These are phyloP conservation scores for Debaryomyces sp. DNA, from an alignment of 1,139 yeast species.

Conservation along the genomic window DNA sequence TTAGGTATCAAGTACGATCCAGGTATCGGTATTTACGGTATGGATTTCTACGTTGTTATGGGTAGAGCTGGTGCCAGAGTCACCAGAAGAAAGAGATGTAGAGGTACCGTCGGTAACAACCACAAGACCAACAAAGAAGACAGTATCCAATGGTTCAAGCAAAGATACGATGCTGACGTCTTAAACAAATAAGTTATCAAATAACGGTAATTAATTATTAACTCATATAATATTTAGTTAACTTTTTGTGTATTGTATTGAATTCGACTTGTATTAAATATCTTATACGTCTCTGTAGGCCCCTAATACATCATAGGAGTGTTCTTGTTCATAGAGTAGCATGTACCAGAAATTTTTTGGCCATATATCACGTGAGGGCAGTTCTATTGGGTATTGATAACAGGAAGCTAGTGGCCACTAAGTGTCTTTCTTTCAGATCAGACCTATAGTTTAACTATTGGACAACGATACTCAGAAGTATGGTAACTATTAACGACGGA, in stretches of 20 bases:
- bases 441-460: not conserved
- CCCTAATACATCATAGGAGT: not conserved
- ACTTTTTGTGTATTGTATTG: constrained; percentile 12
- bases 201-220: constrained; percentile 3
- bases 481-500: constrained; percentile 32
- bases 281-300: not conserved
- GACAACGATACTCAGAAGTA: constrained; percentile 8
- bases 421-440: not conserved
- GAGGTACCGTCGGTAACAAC: constrained; percentile 84
- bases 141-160: constrained; percentile 98
- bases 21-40: constrained; percentile 99
- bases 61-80: constrained; percentile 99
- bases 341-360: not conserved
- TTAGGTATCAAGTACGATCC: constrained; percentile 99
- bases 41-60: constrained; percentile 99
- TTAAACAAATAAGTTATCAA: constrained; percentile 64
- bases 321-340: not conserved
- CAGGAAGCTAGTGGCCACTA: not conserved
- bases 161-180: constrained; percentile 99
- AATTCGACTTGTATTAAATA: constrained; percentile 10
- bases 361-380: not conserved
- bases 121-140: constrained; percentile 95
- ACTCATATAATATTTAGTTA: constrained; percentile 9
- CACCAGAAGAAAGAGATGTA: constrained; percentile 98
- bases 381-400: not conserved